Conservation (phyloP, 1,139 yeast genomes). For the Taiozyma onychis region DNA sequence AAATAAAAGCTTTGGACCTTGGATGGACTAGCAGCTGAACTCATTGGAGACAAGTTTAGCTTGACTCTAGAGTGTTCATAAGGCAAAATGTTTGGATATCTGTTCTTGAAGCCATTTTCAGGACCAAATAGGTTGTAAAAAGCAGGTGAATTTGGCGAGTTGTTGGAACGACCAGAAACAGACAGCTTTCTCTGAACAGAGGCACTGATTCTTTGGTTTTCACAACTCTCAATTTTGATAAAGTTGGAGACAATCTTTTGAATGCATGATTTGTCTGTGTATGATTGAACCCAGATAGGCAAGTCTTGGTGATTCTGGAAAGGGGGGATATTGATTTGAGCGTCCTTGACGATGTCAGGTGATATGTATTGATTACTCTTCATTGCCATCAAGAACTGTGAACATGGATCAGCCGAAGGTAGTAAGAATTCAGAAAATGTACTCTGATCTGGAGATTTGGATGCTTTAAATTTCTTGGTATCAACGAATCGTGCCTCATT, state of each 20-base stretch:
- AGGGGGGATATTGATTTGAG: conserved; percentile 4
- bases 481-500: conserved; percentile 9
- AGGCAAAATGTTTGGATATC: conserved; percentile 80
- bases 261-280: conserved; percentile 30
- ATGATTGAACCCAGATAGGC: conserved; percentile 45
- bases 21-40: conserved; percentile 10
- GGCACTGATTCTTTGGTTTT: conserved; percentile 41
- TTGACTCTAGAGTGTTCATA: conserved; percentile 76
- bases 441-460: conserved; percentile 6
- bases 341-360: conserved; percentile 1
- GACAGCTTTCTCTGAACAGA: conserved; percentile 23
- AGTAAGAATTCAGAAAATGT: conserved; percentile 17
- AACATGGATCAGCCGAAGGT: conserved; percentile 22
- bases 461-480: conserved; percentile 8
- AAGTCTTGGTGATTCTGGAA: conserved; percentile 25
- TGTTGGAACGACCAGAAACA: conserved; percentile 11
- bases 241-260: conserved; percentile 35
- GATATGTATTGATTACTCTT: conserved; percentile 14
- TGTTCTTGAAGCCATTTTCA: conserved; percentile 43
- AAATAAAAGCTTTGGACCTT: conserved; percentile 6
- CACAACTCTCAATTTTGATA: conserved; percentile 44
- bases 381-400: conserved; percentile 17
- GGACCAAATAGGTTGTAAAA: conserved; percentile 17
- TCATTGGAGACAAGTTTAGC: conserved; percentile 33
- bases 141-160: conserved; percentile 14